Conservation (phyloP, 2,329 filamentous ascomycete genomes). For the Claviceps cyperi region DNA sequence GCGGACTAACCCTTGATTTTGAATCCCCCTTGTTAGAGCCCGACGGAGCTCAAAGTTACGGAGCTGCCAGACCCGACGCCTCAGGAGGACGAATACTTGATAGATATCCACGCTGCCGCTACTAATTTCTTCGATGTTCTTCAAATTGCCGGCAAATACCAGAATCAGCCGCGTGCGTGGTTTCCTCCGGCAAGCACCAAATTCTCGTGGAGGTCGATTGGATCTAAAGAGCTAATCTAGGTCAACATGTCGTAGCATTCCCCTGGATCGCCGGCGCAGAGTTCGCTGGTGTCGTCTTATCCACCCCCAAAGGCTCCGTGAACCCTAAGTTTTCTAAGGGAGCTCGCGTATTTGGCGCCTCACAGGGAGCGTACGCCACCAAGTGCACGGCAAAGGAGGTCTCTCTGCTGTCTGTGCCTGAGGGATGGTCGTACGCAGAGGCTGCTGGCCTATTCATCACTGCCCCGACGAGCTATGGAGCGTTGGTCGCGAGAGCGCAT, state of each 20-base stretch:
- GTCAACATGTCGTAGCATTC: slow-evolving; percentile 34
- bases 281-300: slow-evolving; percentile 66
- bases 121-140: slow-evolving; percentile 97
- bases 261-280: slow-evolving; percentile 82
- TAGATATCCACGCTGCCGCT: slow-evolving; percentile 73
- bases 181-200: neutral
- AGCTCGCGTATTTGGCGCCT: slow-evolving; percentile 72
- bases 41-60: slow-evolving; percentile 62
- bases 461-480: slow-evolving; percentile 78
- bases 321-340: slow-evolving; percentile 57
- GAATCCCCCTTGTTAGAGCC: slow-evolving; percentile 40
- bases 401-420: slow-evolving; percentile 57
- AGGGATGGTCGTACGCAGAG: slow-evolving; percentile 70
- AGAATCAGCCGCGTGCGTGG: slow-evolving; percentile 59
- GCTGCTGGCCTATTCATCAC: slow-evolving; percentile 86
- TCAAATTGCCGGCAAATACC: slow-evolving; percentile 91
- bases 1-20: neutral
- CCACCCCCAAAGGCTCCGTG: slow-evolving; percentile 40
- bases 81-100: slow-evolving; percentile 61
- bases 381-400: slow-evolving; percentile 54
- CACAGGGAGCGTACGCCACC: slow-evolving; percentile 76
- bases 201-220: neutral
- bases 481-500: slow-evolving; percentile 61
- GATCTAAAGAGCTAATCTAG: neutral
- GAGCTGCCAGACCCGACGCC: slow-evolving; percentile 63